phyloP scores from a whole-genome alignment of 139 green algal genomes.

The Axilococcus clingmanii region DNA sequence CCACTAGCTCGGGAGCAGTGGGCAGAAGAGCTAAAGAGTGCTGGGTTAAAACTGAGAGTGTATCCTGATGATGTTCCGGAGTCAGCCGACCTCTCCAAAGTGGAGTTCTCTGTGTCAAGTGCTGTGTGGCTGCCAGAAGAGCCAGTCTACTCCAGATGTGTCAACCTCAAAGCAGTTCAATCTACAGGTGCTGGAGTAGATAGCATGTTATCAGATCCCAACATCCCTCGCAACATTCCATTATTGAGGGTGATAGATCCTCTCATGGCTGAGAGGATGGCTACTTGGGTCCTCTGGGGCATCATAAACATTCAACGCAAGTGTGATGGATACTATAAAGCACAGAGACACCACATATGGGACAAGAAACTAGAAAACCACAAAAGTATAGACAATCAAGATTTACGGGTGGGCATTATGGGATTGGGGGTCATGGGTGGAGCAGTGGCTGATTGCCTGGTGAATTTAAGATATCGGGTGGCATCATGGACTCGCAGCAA shows the following conservation, averaged over 20 bases:
- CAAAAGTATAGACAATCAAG: slow-evolving; percentile 17
- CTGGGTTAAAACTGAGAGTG: too few species aligned
- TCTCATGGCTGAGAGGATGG: slow-evolving; percentile 50
- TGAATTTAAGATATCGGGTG: slow-evolving; percentile 35
- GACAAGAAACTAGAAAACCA: slow-evolving; percentile 24
- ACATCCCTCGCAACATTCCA: slow-evolving; percentile 26
- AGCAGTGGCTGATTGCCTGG: slow-evolving; percentile 12
- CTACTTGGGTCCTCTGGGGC: slow-evolving; percentile 51
- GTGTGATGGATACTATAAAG: slow-evolving; percentile 20
- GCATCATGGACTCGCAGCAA: slow-evolving; percentile 29
- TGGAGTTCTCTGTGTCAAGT: too few species aligned
- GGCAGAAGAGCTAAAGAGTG: too few species aligned
- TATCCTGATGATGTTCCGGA: too few species aligned
- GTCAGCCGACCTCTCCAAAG: too few species aligned
- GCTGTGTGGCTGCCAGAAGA: slow-evolving; percentile 1
- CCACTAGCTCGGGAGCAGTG: too few species aligned
- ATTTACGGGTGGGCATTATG: slow-evolving; percentile 22
- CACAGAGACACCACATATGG: slow-evolving; percentile 19
- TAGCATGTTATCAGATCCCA: slow-evolving; percentile 22
- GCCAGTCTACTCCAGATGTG: background rate
- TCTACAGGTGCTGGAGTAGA: slow-evolving; percentile 50
- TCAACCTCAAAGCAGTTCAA: slow-evolving; percentile 32
- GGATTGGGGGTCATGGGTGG: slow-evolving; percentile 12
- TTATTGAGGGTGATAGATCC: slow-evolving; percentile 47
- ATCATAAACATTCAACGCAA: slow-evolving; percentile 11